Evolutionary conservation across 495 filamentous ascomycete genomes (phyloP).

Genomic region (Neurospora sp.): DNA sequence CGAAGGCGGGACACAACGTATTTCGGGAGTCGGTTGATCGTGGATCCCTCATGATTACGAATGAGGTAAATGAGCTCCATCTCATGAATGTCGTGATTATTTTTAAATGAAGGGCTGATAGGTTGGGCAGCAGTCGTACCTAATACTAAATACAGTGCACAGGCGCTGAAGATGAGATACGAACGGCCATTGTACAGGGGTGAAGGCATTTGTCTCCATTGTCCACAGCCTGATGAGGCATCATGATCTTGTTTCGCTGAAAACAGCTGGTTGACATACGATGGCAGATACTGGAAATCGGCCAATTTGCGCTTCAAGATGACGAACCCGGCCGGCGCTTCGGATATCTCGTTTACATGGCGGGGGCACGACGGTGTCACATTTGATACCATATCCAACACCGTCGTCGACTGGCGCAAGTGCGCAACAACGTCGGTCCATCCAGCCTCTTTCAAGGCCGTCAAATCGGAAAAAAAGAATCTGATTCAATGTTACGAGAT

Average conservation of each 20-base stretch:
- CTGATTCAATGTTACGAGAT: background rate
- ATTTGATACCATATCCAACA: background rate
- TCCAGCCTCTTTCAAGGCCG: background rate
- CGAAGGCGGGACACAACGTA: background rate
- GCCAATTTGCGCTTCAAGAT: background rate
- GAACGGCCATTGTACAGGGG: background rate
- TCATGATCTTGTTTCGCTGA: background rate
- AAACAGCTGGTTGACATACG: background rate
- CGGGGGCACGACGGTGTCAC: background rate
- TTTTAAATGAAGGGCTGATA: background rate
- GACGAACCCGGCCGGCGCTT: background rate
- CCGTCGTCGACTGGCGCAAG: background rate
- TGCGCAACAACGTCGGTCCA: background rate
- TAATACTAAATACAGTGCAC: background rate
- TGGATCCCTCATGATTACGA: background rate
- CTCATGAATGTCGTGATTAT: background rate
- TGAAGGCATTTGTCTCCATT: background rate
- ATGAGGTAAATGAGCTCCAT: background rate
- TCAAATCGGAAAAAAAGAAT: background rate
- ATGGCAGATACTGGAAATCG: background rate
- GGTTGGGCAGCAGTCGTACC: background rate
- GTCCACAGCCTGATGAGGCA: background rate
- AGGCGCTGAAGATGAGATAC: background rate
- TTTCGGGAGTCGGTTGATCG: background rate
- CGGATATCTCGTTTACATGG: background rate